These are phyloP conservation scores for Aspergillus neoniger DNA, from an alignment of 2,329 filamentous ascomycete genomes.

Conservation along the genomic window DNA sequence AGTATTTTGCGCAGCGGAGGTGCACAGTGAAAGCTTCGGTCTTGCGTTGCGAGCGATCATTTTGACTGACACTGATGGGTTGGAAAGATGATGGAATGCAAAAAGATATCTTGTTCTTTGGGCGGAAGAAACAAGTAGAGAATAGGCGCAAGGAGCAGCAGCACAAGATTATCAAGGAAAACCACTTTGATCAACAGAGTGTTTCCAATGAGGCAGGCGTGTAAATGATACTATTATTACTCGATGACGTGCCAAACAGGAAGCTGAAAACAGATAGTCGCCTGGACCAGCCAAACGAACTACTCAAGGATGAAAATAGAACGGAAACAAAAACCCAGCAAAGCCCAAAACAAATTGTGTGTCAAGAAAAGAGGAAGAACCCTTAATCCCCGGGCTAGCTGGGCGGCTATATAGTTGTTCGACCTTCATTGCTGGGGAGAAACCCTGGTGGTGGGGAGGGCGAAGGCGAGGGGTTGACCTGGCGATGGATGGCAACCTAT, in stretches of 20 bases:
- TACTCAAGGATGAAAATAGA: slow-evolving; percentile 37
- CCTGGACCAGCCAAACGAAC: slow-evolving; percentile 50
- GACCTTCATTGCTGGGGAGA: neutral
- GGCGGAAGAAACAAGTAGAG: slow-evolving; percentile 1
- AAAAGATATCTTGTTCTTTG: slow-evolving; percentile 5
- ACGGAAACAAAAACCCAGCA: slow-evolving; percentile 29
- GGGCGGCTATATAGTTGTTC: slow-evolving; percentile 39
- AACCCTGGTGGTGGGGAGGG: neutral
- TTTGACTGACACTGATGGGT: slow-evolving; percentile 17
- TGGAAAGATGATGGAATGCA: slow-evolving; percentile 7
- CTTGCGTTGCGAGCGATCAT: slow-evolving; percentile 41
- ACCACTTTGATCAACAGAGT: slow-evolving; percentile 42
- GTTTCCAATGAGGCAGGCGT: slow-evolving; percentile 23
- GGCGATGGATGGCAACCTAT: neutral
- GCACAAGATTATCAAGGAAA: slow-evolving; percentile 5
- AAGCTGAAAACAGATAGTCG: slow-evolving; percentile 22
- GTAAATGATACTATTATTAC: slow-evolving; percentile 31
- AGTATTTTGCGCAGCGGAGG: slow-evolving; percentile 40
- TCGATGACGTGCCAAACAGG: slow-evolving; percentile 3
- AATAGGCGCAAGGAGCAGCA: slow-evolving; percentile 14
- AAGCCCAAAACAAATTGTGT: slow-evolving; percentile 38
- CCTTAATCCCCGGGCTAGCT: slow-evolving; percentile 16
- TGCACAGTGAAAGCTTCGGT: slow-evolving; percentile 52
- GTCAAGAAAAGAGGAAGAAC: slow-evolving; percentile 23
- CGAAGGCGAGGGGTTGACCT: slow-evolving; percentile 1